Base-by-base conservation (phyloP, 177 flowering plant genomes). In the Telopea speciosissima region DNA sequence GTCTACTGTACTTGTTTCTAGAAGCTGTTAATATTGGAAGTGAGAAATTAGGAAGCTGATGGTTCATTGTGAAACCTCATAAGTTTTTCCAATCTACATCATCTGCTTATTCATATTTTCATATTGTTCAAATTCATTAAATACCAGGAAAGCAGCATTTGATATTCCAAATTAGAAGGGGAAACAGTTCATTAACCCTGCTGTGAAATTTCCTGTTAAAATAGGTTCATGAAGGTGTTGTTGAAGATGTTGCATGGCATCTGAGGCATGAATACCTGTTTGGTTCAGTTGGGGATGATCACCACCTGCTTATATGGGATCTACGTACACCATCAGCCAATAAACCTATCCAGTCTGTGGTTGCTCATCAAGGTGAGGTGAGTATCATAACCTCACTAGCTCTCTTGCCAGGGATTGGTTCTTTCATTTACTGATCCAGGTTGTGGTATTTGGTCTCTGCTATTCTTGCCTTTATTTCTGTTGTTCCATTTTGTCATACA, bases 181-280 rank as follows among this genome's bases (percentile, higher is more conserved):
- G 23, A 67, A 56, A 2, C 9, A 14, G 1, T 13, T 26, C 0
- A 45, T 28, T 74, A 26, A 63, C 14, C 21, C 31, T 70, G 52
- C 17, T 67, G 10, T 70, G 59, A 44, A 49, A 33, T 16, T 33
- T 49, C 68, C 64, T 74, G 40, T 65, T 63, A 56, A 72, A 68
- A 40, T 69, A 93, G 97, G 90, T 87, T 68, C 99, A 93, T 85
- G 99, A 95, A 81, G 98, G 96, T 70, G 99, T 93, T 49, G 99
- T 95, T 4, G 98, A 95, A 77, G 99, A 95, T 87, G 99, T 95
- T 16, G 91, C 99, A n/a, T 95, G 99, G 99, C 99, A 95, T 83
- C 74, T 87, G 74, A 91, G 93, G 77, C 96, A 93, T 73, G 99
- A 93, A 70, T 83, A 93, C 72, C 78, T 93, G 36, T 95, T 95